Evolutionary conservation across 441 rosid genomes (phyloP), one percentile per base, ranked within the genome.

Genomic region (Caryocar brasiliense): DNA sequence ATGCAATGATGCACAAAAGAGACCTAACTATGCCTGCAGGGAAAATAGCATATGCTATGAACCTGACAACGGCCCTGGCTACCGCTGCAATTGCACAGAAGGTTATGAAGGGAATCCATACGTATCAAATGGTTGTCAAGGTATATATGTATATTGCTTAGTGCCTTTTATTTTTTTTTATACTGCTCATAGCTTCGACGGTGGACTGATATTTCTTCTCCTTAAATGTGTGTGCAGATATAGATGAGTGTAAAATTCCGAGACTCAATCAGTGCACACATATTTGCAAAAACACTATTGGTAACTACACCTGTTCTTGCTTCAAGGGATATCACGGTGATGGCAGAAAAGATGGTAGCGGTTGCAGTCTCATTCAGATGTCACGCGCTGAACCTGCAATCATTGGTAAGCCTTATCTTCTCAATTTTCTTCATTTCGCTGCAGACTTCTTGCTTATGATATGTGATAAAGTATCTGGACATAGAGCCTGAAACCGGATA

Each of bases 41-140:
- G 67, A 14, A 9, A 46, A 63, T 47, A 38, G 65, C 38, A 0
- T 0, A 0, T 59, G 66, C 32, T 34, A 45, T n/a, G 41, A 28
- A 0, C 54, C 60, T 0, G 26, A 56, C 0, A 20, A 37, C 0
- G 53, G 37, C 0, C 3, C 12, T 0, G 67, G 60, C 3, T 72
- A 65, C 6, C 71, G 52, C 0, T 76, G 81, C 56, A 14, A 4
- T n/a, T 79, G 85, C 51, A 0, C 0, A 0, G 0, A 0, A 0
- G 83, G 83, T 34, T 77, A 51, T 55, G 0, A 1, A 5, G 83
- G 83, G 4, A 82, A 79, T 48, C 83, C 85, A 11, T 79, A 79
- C 60, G 26, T 30, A 24, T 2, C 17, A 0, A 18, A 27, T 23
- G 81, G 75, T 4, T 79, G 85, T 35, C 32, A 19, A 64, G 77